Base-by-base conservation (phyloP, 129 eudicot species). In the Saussurea involucrata region DNA sequence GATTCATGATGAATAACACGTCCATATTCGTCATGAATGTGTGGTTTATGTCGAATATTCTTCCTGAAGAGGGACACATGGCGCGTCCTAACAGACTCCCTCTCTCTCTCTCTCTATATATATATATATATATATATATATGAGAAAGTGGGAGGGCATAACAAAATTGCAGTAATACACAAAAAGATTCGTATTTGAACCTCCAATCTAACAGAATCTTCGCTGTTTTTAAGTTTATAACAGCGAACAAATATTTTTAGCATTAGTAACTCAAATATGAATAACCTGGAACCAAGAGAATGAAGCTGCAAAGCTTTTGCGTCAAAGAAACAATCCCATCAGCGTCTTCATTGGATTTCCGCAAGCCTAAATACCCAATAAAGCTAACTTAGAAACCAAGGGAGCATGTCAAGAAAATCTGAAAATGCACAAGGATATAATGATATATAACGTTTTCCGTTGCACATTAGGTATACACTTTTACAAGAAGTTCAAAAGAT, bases 251-350 rank as follows among this genome's bases (percentile, higher is more conserved):
- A 44, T 32, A 36, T 1, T 34, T 72, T 18, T n/a, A 76, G 17
- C 9, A 68, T 61, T 66, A 65, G 17, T 37, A 66, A 29, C 24
- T 36, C 36, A 34, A 3, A 36, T 32, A 46, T 31, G 34, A 42
- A 76, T 67, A 57, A 92, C 97, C 97, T 87, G 97, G 95, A 81
- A 84, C 81, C 86, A 89, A 73, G 69, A 92, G 60, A 79, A 87
- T 13, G 71, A 92, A 72, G 87, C 92, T 78, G 82, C 97, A 92
- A 18, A 92, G 78, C 84, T 89, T 92, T 77, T 86, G 82, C 29
- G 81, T 44, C 49, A 80, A 77, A 58, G 92, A 83, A 68, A 82
- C 74, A 66, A 85, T 73, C 66, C 74, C 80, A 78, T 81, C 87
- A 80, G 63, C 76, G 53, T 89, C 92, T 71, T 82, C 84, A 81